Conservation (phyloP, 306 rosid species). For the Acacia crassicarpa region DNA sequence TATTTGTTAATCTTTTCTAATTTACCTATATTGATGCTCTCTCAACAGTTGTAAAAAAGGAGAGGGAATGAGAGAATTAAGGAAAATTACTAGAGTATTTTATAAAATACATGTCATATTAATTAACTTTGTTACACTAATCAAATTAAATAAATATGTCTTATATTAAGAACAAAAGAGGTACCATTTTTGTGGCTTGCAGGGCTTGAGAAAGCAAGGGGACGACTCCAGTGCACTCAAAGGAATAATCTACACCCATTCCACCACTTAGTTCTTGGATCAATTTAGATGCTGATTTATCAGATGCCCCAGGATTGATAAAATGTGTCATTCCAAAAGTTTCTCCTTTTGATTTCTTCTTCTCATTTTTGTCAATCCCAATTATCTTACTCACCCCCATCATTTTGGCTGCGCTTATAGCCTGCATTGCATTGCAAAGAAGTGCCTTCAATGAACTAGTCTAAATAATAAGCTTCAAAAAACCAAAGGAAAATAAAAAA, state of each 20-base stretch:
- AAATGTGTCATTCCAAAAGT: slow-evolving; percentile 56
- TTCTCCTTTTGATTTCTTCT: slow-evolving; percentile 39
- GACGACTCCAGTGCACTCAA: slow-evolving; percentile 53
- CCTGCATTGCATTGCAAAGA: slow-evolving; percentile 29
- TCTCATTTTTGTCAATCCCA: slow-evolving; percentile 54
- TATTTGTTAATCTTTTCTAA: too few species aligned
- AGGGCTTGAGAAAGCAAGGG: slow-evolving; percentile 45
- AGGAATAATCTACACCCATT: slow-evolving; percentile 61
- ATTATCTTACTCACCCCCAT: slow-evolving; percentile 49
- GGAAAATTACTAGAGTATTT: fast-evolving
- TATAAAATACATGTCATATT: too few species aligned
- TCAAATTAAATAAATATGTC: too few species aligned
- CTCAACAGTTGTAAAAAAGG: too few species aligned
- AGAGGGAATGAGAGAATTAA: too few species aligned
- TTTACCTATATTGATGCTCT: too few species aligned
- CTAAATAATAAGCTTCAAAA: neutral
- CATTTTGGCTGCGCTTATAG: slow-evolving; percentile 43
- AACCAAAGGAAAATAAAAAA: neutral
- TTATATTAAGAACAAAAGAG: too few species aligned
- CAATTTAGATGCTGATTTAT: slow-evolving; percentile 40
- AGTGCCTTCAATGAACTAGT: neutral
- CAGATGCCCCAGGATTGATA: slow-evolving; percentile 36
- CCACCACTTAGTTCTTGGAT: slow-evolving; percentile 47
- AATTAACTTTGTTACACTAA: too few species aligned
- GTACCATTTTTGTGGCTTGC: slow-evolving; percentile 52